Percentiles rank a stretch among this genome's conserved stretches.
Evolutionary conservation across 192 early-diverging fungal genomes (phyloP).

Genomic region (Coemansia sp.): DNA sequence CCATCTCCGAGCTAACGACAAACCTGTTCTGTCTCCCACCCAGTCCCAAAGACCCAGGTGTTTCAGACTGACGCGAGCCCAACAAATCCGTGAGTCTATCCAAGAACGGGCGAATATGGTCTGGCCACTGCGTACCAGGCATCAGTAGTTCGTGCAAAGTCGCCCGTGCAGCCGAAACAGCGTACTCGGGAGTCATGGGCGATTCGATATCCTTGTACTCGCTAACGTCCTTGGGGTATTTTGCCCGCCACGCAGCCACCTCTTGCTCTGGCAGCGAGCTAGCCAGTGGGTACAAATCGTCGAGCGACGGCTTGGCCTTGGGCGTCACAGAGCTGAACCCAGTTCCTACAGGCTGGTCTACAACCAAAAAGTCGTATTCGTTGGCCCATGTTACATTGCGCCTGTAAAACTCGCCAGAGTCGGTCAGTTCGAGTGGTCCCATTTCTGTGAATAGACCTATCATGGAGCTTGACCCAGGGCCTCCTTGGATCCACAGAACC

Average conservation of each 20-base stretch:
- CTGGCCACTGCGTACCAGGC: constrained; percentile 27
- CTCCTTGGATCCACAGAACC: constrained; percentile 80
- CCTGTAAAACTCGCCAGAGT: constrained; percentile 57
- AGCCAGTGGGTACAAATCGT: constrained; percentile 46
- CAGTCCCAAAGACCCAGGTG: neutral
- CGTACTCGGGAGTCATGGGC: constrained; percentile 31
- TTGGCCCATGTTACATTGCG: constrained; percentile 66
- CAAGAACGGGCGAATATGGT: constrained; percentile 28
- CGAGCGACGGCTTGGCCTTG: constrained; percentile 34
- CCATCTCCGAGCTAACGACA: constrained; percentile 2
- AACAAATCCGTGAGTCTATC: constrained; percentile 18
- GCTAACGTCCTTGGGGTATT: constrained; percentile 32
- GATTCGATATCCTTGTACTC: constrained; percentile 38
- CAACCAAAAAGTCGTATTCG: constrained; percentile 71
- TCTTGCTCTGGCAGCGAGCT: constrained; percentile 24
- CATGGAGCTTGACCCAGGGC: constrained; percentile 79
- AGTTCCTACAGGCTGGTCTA: constrained; percentile 84
- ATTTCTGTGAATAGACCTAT: constrained; percentile 77
- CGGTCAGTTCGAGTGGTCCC: constrained; percentile 70
- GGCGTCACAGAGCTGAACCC: constrained; percentile 60
- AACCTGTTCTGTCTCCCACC: neutral
- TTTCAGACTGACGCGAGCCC: constrained; percentile 18
- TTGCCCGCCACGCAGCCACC: constrained; percentile 24
- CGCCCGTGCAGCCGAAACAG: constrained; percentile 24
- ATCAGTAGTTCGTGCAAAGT: constrained; percentile 20